Percentiles rank a stretch among this genome's conserved stretches.
These are phyloP conservation scores for Heritiera fomes DNA, from an alignment of 345 rosid genomes.

Conservation along the genomic window DNA sequence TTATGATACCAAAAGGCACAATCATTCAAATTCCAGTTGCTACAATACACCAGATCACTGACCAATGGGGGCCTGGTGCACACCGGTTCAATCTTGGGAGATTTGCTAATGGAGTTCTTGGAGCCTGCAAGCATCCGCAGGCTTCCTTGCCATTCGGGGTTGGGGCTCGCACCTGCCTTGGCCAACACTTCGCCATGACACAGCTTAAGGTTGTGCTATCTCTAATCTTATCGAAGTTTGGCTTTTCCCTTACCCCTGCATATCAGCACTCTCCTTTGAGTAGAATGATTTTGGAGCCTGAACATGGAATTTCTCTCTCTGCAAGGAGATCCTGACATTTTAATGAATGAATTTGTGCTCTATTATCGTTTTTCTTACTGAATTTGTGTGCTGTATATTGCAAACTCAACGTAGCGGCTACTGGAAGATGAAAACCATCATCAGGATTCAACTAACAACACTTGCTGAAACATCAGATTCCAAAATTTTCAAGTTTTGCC, in stretches of 20 bases:
- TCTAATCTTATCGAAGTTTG: conserved; percentile 12
- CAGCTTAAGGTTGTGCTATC: conserved; percentile 23
- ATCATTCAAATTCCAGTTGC: conserved; percentile 30
- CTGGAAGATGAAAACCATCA: too few species aligned
- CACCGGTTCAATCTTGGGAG: conserved; percentile 38
- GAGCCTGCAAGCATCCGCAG: conserved; percentile 18
- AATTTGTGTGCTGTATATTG: too few species aligned
- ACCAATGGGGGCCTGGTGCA: conserved; percentile 25
- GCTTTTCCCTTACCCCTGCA: conserved; percentile 5
- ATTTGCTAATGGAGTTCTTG: conserved; percentile 32
- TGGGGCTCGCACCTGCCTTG: conserved; percentile 17
- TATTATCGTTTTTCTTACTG: too few species aligned
- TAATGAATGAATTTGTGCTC: not conserved
- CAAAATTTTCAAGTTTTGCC: too few species aligned
- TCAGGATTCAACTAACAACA: too few species aligned
- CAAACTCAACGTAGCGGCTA: not conserved
- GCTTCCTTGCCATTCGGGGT: conserved; percentile 24
- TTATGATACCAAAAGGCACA: conserved; percentile 35
- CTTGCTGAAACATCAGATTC: too few species aligned
- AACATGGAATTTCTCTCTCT: conserved; percentile 7
- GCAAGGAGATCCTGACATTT: not conserved
- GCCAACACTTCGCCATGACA: conserved; percentile 24
- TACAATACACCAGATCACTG: conserved; percentile 27
- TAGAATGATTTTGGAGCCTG: conserved; percentile 7
- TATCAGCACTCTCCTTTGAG: conserved; percentile 8